Conservation (phyloP, 495 filamentous ascomycete species). For the Lindgomyces ingoldianus region DNA sequence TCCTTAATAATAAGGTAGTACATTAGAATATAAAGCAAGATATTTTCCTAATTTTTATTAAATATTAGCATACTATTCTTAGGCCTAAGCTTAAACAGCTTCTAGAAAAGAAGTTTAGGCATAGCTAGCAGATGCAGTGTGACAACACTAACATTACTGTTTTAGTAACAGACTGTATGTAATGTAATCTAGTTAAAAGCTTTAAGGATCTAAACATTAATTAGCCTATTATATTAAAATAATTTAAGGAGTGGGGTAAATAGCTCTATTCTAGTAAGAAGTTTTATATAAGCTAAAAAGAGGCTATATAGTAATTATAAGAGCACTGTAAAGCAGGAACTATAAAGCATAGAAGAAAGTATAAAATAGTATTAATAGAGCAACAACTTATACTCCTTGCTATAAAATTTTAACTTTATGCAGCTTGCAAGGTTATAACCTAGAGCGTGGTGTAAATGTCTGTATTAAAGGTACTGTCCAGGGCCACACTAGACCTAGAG, state of each 20-base stretch:
- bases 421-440: too few relatives aligned
- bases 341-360: too few relatives aligned
- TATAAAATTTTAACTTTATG: too few relatives aligned
- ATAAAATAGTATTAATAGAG: too few relatives aligned
- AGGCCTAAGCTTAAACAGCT: not conserved
- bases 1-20: conserved; percentile 42
- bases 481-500: too few relatives aligned
- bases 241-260: conserved; percentile 7
- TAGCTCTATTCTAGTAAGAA: conserved; percentile 2
- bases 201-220: conserved; percentile 16
- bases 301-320: too few relatives aligned
- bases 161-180: conserved; percentile 6
- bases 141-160: conserved; percentile 11
- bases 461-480: too few relatives aligned
- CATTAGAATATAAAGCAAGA: conserved; percentile 42
- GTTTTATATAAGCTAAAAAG: too few relatives aligned
- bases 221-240: conserved; percentile 11
- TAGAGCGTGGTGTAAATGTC: too few relatives aligned
- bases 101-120: not conserved
- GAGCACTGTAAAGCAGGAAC: too few relatives aligned
- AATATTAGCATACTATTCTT: not conserved
- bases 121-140: not conserved
- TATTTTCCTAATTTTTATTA: not conserved
- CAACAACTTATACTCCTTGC: too few relatives aligned
- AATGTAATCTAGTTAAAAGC: conserved; percentile 13